Evolutionary conservation across 192 early-diverging fungal species (phyloP).

Genomic region (Linnemannia hyalina): DNA sequence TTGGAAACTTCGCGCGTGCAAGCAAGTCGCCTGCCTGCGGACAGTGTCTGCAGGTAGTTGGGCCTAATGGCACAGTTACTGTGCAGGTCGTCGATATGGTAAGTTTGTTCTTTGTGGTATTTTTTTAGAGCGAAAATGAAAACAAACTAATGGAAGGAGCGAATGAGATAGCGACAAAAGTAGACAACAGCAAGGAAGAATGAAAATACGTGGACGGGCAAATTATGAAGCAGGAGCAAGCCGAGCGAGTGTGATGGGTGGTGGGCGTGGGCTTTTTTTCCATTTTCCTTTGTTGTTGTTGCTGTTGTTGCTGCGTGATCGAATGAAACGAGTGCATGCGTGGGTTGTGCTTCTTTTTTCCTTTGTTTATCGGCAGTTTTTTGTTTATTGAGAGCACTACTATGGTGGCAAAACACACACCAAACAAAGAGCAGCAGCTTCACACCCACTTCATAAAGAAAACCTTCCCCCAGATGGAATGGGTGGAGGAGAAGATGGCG

Average conservation of each 20-base stretch:
- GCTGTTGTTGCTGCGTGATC: background rate
- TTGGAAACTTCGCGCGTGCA: conserved; percentile 56
- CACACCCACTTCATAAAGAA: background rate
- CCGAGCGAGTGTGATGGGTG: background rate
- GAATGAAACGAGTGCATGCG: background rate
- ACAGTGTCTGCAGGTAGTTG: conserved; percentile 62
- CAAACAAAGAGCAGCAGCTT: background rate
- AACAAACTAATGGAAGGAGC: background rate
- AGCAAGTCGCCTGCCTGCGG: conserved; percentile 65
- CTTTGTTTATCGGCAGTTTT: background rate
- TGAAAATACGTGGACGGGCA: background rate
- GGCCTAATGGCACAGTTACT: conserved; percentile 63
- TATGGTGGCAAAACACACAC: background rate
- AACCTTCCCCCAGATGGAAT: background rate
- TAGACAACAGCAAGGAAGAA: background rate
- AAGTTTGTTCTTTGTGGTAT: background rate
- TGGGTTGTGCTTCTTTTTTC: background rate
- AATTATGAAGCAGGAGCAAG: background rate
- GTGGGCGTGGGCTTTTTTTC: background rate
- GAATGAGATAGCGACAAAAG: background rate
- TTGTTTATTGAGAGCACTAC: background rate
- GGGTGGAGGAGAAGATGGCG: background rate
- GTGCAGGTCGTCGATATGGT: conserved; percentile 70
- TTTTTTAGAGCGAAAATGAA: background rate
- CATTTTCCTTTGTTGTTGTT: too few species aligned